Percentiles rank a stretch among this genome's conserved stretches.
Conservation (phyloP, 2,329 filamentous ascomycete species). For the Talaromyces sp. region DNA sequence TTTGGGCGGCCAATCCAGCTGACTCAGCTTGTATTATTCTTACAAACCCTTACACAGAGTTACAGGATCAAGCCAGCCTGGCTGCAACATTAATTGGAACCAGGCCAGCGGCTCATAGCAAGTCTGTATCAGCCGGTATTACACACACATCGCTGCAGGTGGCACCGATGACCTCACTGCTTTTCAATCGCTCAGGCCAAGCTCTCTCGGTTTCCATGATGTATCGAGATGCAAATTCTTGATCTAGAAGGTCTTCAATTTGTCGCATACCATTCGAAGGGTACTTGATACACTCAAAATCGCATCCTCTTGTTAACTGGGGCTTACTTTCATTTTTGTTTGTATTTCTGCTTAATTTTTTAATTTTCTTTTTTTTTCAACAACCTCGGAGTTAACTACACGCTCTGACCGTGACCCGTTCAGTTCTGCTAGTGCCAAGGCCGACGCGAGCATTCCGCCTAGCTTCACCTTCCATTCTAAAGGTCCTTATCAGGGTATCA, state of each 20-base stretch:
- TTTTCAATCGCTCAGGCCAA: constrained; percentile 8
- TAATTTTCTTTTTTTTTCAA: neutral
- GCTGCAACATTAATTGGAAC: no score
- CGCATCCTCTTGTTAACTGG: no score
- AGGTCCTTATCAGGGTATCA: neutral
- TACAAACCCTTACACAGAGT: neutral
- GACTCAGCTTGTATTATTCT: constrained; percentile 9
- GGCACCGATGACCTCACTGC: constrained; percentile 32
- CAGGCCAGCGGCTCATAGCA: no score
- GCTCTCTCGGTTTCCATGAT: neutral
- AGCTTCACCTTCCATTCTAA: constrained; percentile 16
- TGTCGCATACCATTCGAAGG: neutral
- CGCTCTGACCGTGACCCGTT: constrained; percentile 20
- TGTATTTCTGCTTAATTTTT: no score
- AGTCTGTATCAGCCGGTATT: neutral
- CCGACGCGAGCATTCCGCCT: constrained; percentile 28
- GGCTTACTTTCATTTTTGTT: no score
- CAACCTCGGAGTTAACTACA: constrained; percentile 8
- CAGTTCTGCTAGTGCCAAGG: constrained; percentile 26
- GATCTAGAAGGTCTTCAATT: neutral
- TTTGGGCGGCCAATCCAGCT: constrained; percentile 3
- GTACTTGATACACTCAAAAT: neutral
- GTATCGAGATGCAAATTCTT: neutral
- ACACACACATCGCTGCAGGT: constrained; percentile 13
- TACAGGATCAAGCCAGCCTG: neutral